Percentiles rank a stretch among this genome's conserved stretches.
Conservation (phyloP, 306 rosid genomes). For the Acacia crassicarpa region DNA sequence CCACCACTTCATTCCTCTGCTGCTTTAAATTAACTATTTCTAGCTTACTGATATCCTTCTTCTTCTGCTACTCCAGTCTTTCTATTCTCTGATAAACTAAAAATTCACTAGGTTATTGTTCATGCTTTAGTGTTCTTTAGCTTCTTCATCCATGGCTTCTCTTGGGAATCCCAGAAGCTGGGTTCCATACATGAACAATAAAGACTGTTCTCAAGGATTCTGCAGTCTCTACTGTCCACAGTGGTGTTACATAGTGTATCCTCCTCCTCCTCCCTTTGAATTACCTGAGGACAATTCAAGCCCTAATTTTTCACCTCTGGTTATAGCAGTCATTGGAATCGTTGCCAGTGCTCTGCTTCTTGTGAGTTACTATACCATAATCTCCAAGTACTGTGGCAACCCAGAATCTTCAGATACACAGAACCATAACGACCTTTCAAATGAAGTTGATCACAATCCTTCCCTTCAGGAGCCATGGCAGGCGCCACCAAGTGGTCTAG, state of each 20-base stretch:
- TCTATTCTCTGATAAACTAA: background rate
- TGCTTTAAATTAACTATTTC: background rate
- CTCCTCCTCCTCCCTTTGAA: conserved; percentile 72
- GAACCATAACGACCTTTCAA: conserved; percentile 17
- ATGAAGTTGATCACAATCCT: conserved; percentile 38
- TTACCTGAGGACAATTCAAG: conserved; percentile 58
- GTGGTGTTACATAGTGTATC: conserved; percentile 65
- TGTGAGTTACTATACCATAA: conserved; percentile 61
- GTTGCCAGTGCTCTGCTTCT: conserved; percentile 75
- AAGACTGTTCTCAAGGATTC: conserved; percentile 82
- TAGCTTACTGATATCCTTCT: background rate
- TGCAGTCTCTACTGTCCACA: conserved; percentile 79
- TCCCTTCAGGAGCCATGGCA: conserved; percentile 58
- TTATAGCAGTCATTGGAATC: conserved; percentile 71
- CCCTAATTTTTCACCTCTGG: conserved; percentile 71
- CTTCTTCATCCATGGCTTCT: conserved; percentile 55
- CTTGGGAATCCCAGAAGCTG: conserved; percentile 63
- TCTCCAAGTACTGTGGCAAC: conserved; percentile 70
- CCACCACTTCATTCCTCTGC: background rate
- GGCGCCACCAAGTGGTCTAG: conserved; percentile 52
- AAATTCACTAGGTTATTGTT: background rate
- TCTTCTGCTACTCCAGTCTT: background rate
- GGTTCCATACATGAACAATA: conserved; percentile 64
- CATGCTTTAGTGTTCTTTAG: background rate
- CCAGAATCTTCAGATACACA: conserved; percentile 32